These are phyloP conservation scores for Coriaria nepalensis DNA, from an alignment of 306 rosid genomes.

Conservation along the genomic window DNA sequence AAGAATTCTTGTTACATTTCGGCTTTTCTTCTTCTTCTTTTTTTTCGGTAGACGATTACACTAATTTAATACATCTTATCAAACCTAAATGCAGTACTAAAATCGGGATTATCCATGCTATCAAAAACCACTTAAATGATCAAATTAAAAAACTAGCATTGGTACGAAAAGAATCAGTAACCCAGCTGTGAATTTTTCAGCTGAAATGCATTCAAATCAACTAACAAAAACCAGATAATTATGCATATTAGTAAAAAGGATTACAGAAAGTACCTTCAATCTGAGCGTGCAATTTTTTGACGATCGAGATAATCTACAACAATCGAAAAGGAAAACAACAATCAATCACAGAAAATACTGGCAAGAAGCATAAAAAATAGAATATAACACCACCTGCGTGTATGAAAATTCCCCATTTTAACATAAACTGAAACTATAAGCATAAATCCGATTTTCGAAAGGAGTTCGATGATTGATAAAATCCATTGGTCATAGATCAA, in stretches of 20 bases:
- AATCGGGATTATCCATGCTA: slow-evolving; percentile 10
- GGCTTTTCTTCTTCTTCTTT: background rate
- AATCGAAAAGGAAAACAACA: slow-evolving; percentile 12
- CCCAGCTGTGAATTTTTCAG: slow-evolving; percentile 17
- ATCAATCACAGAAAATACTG: slow-evolving; percentile 13
- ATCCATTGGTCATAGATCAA: slow-evolving; percentile 5
- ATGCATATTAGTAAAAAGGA: slow-evolving; percentile 26
- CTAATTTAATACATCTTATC: slow-evolving; percentile 8
- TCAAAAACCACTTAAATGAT: slow-evolving; percentile 1
- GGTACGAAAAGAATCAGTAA: slow-evolving; percentile 7
- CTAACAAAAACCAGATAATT: slow-evolving; percentile 20
- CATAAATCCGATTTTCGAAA: slow-evolving; percentile 18
- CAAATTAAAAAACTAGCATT: slow-evolving; percentile 10
- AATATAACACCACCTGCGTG: slow-evolving; percentile 8
- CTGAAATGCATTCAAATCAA: slow-evolving; percentile 8
- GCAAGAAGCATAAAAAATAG: slow-evolving; percentile 24
- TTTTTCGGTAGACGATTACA: background rate
- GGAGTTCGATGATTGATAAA: slow-evolving; percentile 2
- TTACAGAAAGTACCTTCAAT: slow-evolving; percentile 28
- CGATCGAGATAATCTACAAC: slow-evolving; percentile 20
- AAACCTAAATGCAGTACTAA: slow-evolving; percentile 18
- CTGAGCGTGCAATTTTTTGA: slow-evolving; percentile 18
- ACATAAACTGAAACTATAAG: slow-evolving; percentile 11
- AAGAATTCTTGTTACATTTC: background rate
- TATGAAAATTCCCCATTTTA: slow-evolving; percentile 24